phyloP scores from a whole-genome alignment of 768 basidiomycete species.

The Piloderma croceum region DNA sequence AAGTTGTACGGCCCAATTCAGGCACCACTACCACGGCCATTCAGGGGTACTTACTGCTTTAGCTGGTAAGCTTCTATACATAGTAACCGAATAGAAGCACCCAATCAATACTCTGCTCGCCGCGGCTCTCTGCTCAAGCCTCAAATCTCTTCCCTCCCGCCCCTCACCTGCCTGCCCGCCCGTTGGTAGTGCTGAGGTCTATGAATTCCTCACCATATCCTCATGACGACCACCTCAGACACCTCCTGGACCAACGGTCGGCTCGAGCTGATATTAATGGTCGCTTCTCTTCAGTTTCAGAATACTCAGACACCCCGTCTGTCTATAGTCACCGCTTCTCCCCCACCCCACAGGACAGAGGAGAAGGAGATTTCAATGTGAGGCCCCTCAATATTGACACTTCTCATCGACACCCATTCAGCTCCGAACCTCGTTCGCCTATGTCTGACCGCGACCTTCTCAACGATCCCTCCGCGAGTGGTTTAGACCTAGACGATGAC shows the following conservation, averaged over 20 bases:
- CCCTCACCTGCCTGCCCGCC: slow-evolving; percentile 3
- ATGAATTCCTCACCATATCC: slow-evolving; percentile 31
- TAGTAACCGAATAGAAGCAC: no score
- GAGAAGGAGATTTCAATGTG: slow-evolving; percentile 23
- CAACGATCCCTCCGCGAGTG: slow-evolving; percentile 26
- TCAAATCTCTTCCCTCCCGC: slow-evolving; percentile 9
- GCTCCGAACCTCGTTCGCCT: slow-evolving; percentile 14
- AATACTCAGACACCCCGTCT: slow-evolving; percentile 63
- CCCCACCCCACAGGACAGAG: slow-evolving; percentile 35
- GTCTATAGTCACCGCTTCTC: slow-evolving; percentile 63
- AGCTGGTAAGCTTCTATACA: no score
- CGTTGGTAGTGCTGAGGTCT: slow-evolving; percentile 36
- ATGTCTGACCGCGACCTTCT: slow-evolving; percentile 18
- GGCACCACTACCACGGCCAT: no score
- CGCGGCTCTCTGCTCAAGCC: no score
- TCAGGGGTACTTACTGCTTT: no score
- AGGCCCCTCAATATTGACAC: slow-evolving; percentile 24
- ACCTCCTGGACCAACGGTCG: slow-evolving; percentile 49
- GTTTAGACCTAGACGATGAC: slow-evolving; percentile 32
- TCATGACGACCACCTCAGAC: slow-evolving; percentile 43
- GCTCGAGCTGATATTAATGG: slow-evolving; percentile 43
- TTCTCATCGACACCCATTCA: no score
- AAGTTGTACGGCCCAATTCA: no score
- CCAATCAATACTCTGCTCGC: no score
- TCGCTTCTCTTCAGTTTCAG: slow-evolving; percentile 51